Evolutionary conservation across 2,329 filamentous ascomycete species (phyloP), one percentile per base, ranked within the genome.

Genomic region (Colletotrichum spaethianum): DNA sequence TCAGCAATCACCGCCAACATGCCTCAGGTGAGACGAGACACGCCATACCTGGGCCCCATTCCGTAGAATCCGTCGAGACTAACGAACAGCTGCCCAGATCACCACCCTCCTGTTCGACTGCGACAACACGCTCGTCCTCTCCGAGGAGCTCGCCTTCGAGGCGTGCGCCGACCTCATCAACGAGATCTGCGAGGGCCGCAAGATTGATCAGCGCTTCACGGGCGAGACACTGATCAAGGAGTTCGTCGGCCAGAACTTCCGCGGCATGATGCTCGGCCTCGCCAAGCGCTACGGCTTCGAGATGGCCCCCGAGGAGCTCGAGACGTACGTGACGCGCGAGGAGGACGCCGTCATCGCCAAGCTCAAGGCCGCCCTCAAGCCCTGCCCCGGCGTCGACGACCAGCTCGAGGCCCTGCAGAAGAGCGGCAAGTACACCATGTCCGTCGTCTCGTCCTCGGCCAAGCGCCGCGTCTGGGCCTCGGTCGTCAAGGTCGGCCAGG

Each of bases 241-340:
- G 84, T 98, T 97, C 79, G 94, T 98, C 77, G 95, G 95, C 78
- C 93, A 96, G 82, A 97, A 97, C 89, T 98, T 97, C 89, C 94
- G 94, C 76, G 94, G 94, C 83, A 97, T 97, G 94, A 92, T 97
- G 84, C 83, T 86, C 71, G 91, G 90, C 73, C 90, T 98, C 73
- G 91, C 95, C 83, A 85, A 90, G 82, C 92, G 93, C 82, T 91
- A 94, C 87, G 86, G 88, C 82, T 96, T 97, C 83, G 84, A 87
- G 64, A 89, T 98, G 83, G 77, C 83, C 33, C 82, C 87, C 26
- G 90, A 90, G 2, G 93, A 97, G 79, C 83, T 95, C 70, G 91
- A 96, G 77, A 81, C 80, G 50, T 97, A 94, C 81, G 94, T 97
- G 74, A 87, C 85, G 77, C 87, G 87, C 77, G 95, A 98, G 84